Percentiles rank a stretch among this genome's conserved stretches.
phyloP scores from a whole-genome alignment of 495 filamentous ascomycete genomes.

The Oidiodendron maius region DNA sequence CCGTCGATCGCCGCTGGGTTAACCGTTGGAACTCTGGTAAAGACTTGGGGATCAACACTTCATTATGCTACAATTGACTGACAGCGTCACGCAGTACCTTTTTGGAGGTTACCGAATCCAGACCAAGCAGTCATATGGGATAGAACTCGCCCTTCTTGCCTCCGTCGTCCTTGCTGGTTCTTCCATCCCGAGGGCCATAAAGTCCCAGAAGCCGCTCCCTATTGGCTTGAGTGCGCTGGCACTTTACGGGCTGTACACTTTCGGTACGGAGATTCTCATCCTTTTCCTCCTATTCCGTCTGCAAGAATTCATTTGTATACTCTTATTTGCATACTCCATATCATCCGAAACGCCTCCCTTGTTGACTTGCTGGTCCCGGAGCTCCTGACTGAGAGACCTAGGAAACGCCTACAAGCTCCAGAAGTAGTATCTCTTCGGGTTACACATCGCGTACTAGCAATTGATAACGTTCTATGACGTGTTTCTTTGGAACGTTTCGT shows the following conservation, averaged over 20 bases:
- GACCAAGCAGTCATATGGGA: slow-evolving; percentile 59
- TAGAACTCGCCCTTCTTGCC: slow-evolving; percentile 73
- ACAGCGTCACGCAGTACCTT: slow-evolving; percentile 45
- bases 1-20: slow-evolving; percentile 80
- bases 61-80: slow-evolving; percentile 1
- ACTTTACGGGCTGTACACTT: slow-evolving; percentile 51
- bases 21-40: slow-evolving; percentile 60
- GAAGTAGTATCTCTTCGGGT: background rate
- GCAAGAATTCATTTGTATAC: no score
- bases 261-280: no score
- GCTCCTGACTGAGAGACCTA: no score
- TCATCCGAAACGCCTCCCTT: no score
- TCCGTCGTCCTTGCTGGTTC: slow-evolving; percentile 75
- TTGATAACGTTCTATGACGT: background rate
- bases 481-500: background rate
- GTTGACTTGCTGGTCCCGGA: no score
- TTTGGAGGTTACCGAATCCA: slow-evolving; percentile 66
- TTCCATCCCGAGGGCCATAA: slow-evolving; percentile 78
- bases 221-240: slow-evolving; percentile 62
- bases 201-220: slow-evolving; percentile 71
- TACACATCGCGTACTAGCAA: background rate
- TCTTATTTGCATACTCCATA: no score
- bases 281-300: no score
- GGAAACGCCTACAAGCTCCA: slow-evolving; percentile 40
- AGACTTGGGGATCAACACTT: background rate